These are phyloP conservation scores for Knufia fluminis DNA, from an alignment of 2,329 filamentous ascomycete species.

Conservation along the genomic window DNA sequence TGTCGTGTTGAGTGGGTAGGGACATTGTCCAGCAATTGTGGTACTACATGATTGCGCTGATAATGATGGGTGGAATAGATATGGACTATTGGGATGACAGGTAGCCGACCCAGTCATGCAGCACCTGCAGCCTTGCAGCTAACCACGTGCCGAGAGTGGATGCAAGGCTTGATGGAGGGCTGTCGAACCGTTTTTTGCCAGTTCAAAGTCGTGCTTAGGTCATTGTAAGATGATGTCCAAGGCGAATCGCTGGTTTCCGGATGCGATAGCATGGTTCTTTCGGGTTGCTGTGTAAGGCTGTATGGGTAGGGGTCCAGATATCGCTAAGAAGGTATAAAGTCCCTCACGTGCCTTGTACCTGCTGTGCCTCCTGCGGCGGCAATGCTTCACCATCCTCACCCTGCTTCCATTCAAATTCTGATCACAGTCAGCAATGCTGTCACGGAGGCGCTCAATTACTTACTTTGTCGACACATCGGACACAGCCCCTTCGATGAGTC, in stretches of 20 bases:
- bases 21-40: constrained; percentile 10
- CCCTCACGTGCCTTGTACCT: neutral
- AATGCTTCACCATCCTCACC: constrained; percentile 21
- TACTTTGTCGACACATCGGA: constrained; percentile 96
- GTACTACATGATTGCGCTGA: constrained; percentile 8
- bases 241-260: too few species aligned
- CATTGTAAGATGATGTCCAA: too few species aligned
- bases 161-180: too few species aligned
- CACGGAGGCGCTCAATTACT: constrained; percentile 20
- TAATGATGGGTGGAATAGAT: too few species aligned
- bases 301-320: neutral
- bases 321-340: neutral
- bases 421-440: constrained; percentile 12
- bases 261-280: too few species aligned
- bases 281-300: too few species aligned
- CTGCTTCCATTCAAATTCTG: constrained; percentile 48
- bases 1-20: constrained; percentile 11
- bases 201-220: too few species aligned
- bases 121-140: neutral
- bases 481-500: constrained; percentile 89
- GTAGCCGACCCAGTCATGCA: neutral
- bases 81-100: too few species aligned
- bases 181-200: neutral
- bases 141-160: too few species aligned
- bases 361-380: neutral